Evolutionary conservation across 768 basidiomycete genomes (phyloP).

Genomic region (Boletellus sp.): DNA sequence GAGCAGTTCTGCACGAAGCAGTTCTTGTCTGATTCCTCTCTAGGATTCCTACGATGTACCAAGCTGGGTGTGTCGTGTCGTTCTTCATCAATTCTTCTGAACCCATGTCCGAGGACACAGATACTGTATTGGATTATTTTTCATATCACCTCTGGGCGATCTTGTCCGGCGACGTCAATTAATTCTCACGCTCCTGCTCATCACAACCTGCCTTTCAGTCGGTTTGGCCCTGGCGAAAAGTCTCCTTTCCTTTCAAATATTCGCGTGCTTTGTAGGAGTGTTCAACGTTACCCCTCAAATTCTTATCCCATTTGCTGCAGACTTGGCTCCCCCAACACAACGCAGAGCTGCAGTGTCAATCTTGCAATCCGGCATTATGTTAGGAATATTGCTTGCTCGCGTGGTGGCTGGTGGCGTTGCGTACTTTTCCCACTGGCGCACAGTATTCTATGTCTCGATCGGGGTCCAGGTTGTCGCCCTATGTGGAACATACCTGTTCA

Average conservation of each 20-base stretch:
- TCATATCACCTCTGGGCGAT: conserved; percentile 45
- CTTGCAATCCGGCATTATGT: conserved; percentile 26
- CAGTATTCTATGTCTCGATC: conserved; percentile 40
- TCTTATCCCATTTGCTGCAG: conserved; percentile 41
- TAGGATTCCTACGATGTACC: conserved; percentile 61
- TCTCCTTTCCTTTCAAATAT: conserved; percentile 30
- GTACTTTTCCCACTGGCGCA: conserved; percentile 37
- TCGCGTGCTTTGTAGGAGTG: conserved; percentile 38
- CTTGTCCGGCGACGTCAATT: conserved; percentile 41
- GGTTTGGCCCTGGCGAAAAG: conserved; percentile 35
- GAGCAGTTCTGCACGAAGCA: neutral
- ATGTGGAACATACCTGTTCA: conserved; percentile 26
- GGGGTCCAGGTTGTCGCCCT: conserved; percentile 30
- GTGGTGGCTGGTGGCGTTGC: conserved; percentile 38
- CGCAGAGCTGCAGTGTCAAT: conserved; percentile 26
- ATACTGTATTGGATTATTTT: conserved; percentile 33
- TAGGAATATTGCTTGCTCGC: conserved; percentile 27
- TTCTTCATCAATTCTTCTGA: neutral
- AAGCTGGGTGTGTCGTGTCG: conserved; percentile 49
- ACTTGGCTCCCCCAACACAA: conserved; percentile 35
- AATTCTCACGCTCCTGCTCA: conserved; percentile 33
- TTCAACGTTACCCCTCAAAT: conserved; percentile 38
- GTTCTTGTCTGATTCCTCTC: conserved; percentile 4
- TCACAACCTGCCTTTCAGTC: conserved; percentile 35
- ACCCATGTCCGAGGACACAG: neutral